phyloP scores from a whole-genome alignment of 208 protist genomes.

The Leishmania gerbilli region DNA sequence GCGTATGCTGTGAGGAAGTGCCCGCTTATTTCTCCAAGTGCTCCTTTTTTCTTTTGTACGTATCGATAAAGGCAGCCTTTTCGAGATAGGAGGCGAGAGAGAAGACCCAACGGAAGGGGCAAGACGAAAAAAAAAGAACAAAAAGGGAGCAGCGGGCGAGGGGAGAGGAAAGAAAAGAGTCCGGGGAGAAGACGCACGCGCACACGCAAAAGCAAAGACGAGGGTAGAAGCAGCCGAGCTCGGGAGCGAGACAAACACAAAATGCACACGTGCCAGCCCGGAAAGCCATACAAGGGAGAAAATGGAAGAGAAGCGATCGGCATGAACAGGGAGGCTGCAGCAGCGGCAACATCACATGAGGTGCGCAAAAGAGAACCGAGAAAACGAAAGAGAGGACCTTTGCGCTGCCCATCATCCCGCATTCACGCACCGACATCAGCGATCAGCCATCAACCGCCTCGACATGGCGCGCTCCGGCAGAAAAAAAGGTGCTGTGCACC shows the following conservation, averaged over 20 bases:
- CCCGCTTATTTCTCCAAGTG: neutral
- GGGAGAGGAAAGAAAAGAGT: neutral
- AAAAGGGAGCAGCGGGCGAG: neutral
- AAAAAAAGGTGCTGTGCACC: neutral
- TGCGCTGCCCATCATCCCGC: neutral
- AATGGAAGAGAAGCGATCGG: neutral
- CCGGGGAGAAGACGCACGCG: neutral
- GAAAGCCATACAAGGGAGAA: neutral
- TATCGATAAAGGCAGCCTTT: neutral
- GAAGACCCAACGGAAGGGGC: neutral
- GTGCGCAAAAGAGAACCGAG: neutral
- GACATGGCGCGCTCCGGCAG: neutral
- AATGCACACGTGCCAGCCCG: neutral
- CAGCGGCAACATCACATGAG: neutral
- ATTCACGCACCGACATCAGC: neutral
- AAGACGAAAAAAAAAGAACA: too few relatives aligned
- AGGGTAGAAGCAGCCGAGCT: neutral
- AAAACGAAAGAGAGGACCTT: neutral
- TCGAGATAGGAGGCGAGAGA: neutral
- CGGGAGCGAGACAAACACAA: neutral
- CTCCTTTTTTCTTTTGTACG: neutral
- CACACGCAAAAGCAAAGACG: neutral
- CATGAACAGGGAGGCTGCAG: neutral
- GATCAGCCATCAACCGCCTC: neutral
- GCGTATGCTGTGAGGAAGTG: constrained; percentile 1